Base-by-base conservation (phyloP, 1,139 yeast species). In the Taiozyma sp. region DNA sequence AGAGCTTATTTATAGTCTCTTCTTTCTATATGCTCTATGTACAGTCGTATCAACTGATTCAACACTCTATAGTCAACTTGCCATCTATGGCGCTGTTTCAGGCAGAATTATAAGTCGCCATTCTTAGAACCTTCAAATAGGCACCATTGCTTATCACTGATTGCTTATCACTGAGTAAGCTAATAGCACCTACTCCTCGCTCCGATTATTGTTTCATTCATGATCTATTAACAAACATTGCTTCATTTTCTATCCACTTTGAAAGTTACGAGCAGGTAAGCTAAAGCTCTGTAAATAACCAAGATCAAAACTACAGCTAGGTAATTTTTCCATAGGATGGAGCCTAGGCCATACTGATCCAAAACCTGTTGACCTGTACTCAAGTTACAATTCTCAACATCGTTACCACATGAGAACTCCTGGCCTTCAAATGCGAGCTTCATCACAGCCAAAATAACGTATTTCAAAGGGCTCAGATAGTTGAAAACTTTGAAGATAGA, bases 381-480 rank as follows among this genome's bases (percentile, higher is more conserved):
- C 53, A 79, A 72, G 6, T 69, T 57, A 59, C 88, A 82, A 1
- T 62, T 50, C 6, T 64, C 63, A 16, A 72, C 76, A 42, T 72
- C 76, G 39, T 67, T 72, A 16, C 64, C 59, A 61, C 85, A 80
- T 0, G 72, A 64, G 35, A 79, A 69, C 16, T 61, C 62, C 47
- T 69, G 68, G 7, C 66, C 65, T 9, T 74, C 73, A 51, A 81
- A 75, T 0, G 77, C 78, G 50, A 74, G 56, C 50, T 80, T 77
- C 16, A 79, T 71, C 26, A 79, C 60, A 2, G 81, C 71, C 50
- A 83, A 80, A 16, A 85, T 84, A 2, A 82, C 83, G 62, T 85
- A 88, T 60, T 84, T 85, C 62, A 85, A 68, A 1, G 96, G 96
- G 50, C 82, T 84, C 14, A 85, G 60, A 68, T 81, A 88, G 66